Evolutionary conservation across 1,284 basidiomycete species (phyloP), one percentile per base, ranked within the genome.

Genomic region (Tylopilus microsporus): DNA sequence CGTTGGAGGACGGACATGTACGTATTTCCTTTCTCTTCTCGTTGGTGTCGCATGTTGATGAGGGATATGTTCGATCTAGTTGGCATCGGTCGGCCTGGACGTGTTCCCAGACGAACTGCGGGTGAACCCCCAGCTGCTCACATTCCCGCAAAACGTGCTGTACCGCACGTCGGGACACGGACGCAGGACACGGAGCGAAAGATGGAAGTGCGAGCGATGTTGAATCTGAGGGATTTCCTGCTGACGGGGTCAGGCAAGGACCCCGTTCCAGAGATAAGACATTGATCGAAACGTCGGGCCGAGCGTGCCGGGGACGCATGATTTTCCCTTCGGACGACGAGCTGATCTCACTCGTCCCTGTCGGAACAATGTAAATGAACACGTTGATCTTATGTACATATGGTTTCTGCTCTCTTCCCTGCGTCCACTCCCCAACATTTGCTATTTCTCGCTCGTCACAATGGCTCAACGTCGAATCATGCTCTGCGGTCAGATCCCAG

Each of bases 131-230:
- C 81, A 84, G 21, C 75, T 94, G 46, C 77, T 93, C 57, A 82
- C 85, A n/a, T 91, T 92, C 73, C 84, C 88, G 49, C 87, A 92
- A 65, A 85, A 91, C 61, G 89, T 85, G 25, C 75, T 96, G 11
- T 95, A 19, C 94, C 94, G 3, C 94, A 95, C 73, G 86, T 94
- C 83, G 92, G 92, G 50, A 92, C 91, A 6, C 87, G 89, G 71
- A 92, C 85, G 46, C 79, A 82, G 62, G 91, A 94, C 67, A 82
- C 87, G 9, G 89, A 92, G 71, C 81, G 83, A 65, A 84, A 85
- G 74, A 93, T 93, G 88, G 89, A 92, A 75, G 76, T 91, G 34
- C 80, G 87, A 12, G 87, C 89, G 7, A 75, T 92, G 62, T 78
- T 76, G 15, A 92, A 92, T 69, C 68, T 91, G 59, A 78, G 75